Percentiles rank a stretch among this genome's conserved stretches.
phyloP scores from a whole-genome alignment of 2,329 filamentous ascomycete genomes.

The Ophiostoma piceae region DNA sequence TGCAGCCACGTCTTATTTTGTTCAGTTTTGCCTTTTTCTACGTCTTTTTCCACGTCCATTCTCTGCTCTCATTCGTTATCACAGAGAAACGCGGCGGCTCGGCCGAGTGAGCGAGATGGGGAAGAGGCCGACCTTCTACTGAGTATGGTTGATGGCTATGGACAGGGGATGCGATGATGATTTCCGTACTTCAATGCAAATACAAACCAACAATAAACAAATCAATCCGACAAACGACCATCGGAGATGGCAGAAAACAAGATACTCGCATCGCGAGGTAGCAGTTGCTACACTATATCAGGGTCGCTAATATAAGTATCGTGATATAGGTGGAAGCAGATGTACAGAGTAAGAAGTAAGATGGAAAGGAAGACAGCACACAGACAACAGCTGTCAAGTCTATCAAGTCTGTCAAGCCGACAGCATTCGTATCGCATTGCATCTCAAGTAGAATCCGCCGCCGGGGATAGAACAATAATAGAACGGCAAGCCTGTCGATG shows the following conservation, averaged over 20 bases:
- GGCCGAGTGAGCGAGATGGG: conserved; percentile 4
- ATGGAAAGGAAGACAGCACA: not conserved
- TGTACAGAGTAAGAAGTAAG: too few species aligned
- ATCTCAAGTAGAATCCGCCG: not conserved
- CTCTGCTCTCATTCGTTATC: not conserved
- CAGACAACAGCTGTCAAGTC: not conserved
- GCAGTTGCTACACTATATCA: conserved; percentile 9
- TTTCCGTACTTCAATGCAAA: not conserved
- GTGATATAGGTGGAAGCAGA: conserved; percentile 1
- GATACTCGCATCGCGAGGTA: conserved; percentile 5
- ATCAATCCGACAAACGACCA: not conserved
- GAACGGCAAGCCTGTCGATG: not conserved
- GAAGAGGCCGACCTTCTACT: not conserved
- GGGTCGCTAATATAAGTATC: not conserved
- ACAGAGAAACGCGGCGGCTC: not conserved
- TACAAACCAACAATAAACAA: not conserved
- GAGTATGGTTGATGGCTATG: not conserved
- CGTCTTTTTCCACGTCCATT: not conserved
- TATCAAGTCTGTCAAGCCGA: too few species aligned
- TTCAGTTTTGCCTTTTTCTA: not conserved
- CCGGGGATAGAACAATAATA: conserved; percentile 9
- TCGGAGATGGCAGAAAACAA: conserved; percentile 2
- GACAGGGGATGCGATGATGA: not conserved
- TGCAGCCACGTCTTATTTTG: not conserved
- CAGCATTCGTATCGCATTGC: not conserved